Base-by-base conservation (phyloP, 495 filamentous ascomycete genomes). In the Bombardia bombarda region DNA sequence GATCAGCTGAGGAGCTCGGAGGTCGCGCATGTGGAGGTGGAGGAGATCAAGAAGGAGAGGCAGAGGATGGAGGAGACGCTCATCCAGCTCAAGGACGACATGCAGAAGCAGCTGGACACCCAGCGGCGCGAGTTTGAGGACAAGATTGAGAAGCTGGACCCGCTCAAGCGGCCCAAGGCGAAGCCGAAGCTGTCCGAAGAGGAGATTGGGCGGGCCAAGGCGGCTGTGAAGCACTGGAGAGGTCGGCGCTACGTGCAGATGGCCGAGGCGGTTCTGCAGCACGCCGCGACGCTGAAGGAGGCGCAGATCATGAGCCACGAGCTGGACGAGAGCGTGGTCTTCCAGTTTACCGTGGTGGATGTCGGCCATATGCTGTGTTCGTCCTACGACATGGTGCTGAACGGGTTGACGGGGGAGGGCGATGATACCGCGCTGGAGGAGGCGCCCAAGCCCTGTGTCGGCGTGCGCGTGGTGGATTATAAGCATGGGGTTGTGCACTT, bases 231-330 rank as follows among this genome's bases (percentile, higher is more conserved):
- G 50, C 84, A 84, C 47, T 99, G 92, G 92, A 78, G 81, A 35
- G 72, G 84, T 51, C 80, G 86, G 24, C 87, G 82, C 51, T 95
- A 93, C 50, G 86, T 97, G 38, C 81, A 81, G 40, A 94, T 99
- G 85, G 87, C 90, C n/a, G 92, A 96, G 61, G 80, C 82, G 12
- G 79, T 97, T 22, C 62, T 98, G 19, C 87, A 93, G 51, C 79
- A 93, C 62, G 90, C 90, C 7, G 79, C 84, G 10, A 78, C 78
- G 26, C 64, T 97, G 31, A 98, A 98, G 61, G 92, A 98, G 60
- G 93, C 90, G 3, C 92, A 98, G 58, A 80, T 98, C 38, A 90
- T 98, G 85, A 96, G 93, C 65, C 87, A 95, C 45, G 87, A 89
- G 48, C 86, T 98, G 75, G 88, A 92, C 52, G 92, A 95, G 65